phyloP scores from a whole-genome alignment of 2,329 filamentous ascomycete species.

The Colletotrichum graminicola region DNA sequence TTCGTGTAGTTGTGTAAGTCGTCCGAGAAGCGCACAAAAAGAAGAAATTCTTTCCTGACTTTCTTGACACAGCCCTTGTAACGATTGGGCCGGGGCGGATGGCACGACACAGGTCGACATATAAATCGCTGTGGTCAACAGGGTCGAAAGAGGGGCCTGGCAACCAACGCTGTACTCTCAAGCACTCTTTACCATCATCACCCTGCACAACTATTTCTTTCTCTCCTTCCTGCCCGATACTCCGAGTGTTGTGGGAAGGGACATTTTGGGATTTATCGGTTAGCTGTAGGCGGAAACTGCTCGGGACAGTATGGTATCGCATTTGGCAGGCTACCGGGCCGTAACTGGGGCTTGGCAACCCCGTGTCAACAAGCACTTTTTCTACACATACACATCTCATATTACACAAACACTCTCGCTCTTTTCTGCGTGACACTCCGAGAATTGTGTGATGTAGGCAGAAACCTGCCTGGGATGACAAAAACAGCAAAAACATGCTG shows the following conservation, averaged over 20 bases:
- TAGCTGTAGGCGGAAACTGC: neutral
- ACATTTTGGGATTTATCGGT: neutral
- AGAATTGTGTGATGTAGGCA: no score
- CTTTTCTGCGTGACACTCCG: no score
- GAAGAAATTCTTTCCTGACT: no score
- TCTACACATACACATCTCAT: neutral
- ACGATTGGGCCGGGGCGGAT: neutral
- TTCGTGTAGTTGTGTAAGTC: neutral
- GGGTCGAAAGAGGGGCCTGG: neutral
- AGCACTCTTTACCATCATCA: neutral
- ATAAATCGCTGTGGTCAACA: neutral
- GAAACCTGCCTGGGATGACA: no score
- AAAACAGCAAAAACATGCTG: no score
- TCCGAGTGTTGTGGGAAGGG: neutral
- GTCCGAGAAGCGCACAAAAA: no score
- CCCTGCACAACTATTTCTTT: neutral
- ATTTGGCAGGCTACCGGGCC: no score
- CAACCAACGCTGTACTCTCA: conserved; percentile 8
- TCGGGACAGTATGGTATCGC: neutral
- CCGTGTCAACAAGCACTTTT: no score
- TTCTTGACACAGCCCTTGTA: neutral
- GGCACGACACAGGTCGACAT: neutral
- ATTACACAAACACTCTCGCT: neutral
- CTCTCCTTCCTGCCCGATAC: neutral
- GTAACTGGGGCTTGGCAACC: no score